A percentile compares a stretch with the other conserved stretches of the same genome.
phyloP scores from a whole-genome alignment of 75 land plant species.

The Pseudotsuga menziesii region DNA sequence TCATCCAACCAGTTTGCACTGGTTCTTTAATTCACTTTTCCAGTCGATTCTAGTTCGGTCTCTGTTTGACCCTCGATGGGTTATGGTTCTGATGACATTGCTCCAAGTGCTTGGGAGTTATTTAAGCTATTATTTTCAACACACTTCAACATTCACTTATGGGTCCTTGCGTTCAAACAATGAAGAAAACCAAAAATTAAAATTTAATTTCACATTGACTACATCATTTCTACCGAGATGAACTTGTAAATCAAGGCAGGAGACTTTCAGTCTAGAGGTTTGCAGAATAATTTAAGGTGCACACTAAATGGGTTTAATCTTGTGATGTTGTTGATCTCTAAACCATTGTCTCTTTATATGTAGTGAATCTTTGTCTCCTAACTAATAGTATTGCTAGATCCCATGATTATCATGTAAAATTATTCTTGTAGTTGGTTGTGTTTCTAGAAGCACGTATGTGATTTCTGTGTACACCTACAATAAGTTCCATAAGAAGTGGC shows the following conservation, averaged over 20 bases:
- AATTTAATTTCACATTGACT: neutral
- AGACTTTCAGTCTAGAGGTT: neutral
- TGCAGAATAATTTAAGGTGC: neutral
- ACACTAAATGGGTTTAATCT: neutral
- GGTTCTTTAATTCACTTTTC: too few relatives aligned
- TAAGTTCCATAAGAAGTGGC: neutral
- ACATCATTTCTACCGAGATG: neutral
- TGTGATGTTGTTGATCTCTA: neutral
- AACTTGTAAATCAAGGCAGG: neutral
- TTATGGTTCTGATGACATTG: too few relatives aligned
- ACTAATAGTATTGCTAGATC: neutral
- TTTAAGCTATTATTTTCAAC: too few relatives aligned
- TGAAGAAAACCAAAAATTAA: too few relatives aligned
- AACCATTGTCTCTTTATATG: neutral
- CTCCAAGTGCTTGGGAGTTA: too few relatives aligned
- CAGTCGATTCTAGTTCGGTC: too few relatives aligned
- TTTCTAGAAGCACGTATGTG: neutral
- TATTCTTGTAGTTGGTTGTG: neutral
- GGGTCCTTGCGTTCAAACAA: too few relatives aligned
- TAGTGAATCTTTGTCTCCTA: neutral
- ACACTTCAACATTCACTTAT: too few relatives aligned
- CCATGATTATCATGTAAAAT: neutral
- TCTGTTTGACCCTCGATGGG: too few relatives aligned
- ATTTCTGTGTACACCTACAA: neutral
- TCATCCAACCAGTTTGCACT: too few relatives aligned